Percentiles rank a stretch among this genome's conserved stretches.
Evolutionary conservation across 148 eudicot genomes (phyloP).

Genomic region (Rhododendron kiyosumense): DNA sequence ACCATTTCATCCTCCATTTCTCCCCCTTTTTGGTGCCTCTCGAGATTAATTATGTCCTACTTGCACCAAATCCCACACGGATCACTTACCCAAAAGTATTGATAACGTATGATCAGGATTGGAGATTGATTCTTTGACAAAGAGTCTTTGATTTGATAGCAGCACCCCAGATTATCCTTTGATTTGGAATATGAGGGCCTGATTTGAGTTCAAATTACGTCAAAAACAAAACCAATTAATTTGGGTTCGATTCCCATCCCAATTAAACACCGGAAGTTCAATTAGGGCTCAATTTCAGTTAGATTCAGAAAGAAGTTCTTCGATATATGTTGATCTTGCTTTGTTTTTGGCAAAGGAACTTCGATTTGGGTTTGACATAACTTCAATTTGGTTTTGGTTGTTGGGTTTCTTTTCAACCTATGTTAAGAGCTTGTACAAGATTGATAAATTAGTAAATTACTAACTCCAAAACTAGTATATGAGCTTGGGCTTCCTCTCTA

Average conservation of each 20-base stretch:
- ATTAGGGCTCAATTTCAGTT: background rate
- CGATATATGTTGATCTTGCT: background rate
- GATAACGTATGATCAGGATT: background rate
- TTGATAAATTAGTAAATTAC: too few relatives aligned
- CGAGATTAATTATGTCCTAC: background rate
- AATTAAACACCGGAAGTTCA: background rate
- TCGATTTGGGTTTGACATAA: background rate
- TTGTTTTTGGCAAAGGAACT: background rate
- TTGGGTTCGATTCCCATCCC: background rate
- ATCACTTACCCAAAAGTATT: background rate
- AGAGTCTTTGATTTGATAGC: background rate
- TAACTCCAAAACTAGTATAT: background rate
- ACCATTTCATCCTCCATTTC: background rate
- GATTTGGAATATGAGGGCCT: background rate
- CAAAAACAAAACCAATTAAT: background rate
- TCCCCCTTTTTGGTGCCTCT: background rate
- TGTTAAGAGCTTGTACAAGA: background rate
- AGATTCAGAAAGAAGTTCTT: background rate
- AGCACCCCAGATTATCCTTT: background rate
- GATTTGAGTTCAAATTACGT: background rate
- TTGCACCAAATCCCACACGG: background rate
- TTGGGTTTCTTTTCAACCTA: background rate
- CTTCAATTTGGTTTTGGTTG: background rate
- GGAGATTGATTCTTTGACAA: background rate
- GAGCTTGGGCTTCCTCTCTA: background rate